Evolutionary conservation across 176 grass and related monocot genomes (phyloP).

Genomic region (Rhynchospora breviuscula): DNA sequence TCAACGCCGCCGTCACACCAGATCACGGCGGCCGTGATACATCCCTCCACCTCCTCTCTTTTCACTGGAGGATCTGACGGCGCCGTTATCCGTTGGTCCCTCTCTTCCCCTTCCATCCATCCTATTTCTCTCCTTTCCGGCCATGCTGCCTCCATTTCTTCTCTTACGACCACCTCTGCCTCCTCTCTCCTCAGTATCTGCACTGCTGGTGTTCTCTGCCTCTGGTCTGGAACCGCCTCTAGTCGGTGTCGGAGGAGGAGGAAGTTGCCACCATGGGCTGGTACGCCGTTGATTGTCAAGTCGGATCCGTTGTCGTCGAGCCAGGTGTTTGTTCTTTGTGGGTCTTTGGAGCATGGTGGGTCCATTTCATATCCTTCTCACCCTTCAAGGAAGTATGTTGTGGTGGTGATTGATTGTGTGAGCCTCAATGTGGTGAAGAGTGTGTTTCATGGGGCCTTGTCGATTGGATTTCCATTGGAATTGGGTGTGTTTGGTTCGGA

Average conservation of each 20-base stretch:
- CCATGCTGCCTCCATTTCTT: slow-evolving; percentile 54
- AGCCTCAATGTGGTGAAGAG: slow-evolving; percentile 60
- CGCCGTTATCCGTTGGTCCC: slow-evolving; percentile 65
- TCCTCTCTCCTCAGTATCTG: slow-evolving; percentile 51
- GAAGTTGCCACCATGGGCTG: slow-evolving; percentile 70
- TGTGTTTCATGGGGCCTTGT: slow-evolving; percentile 54
- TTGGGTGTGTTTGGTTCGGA: slow-evolving; percentile 30
- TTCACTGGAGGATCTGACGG: slow-evolving; percentile 83
- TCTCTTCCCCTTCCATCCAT: slow-evolving; percentile 32
- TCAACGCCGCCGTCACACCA: slow-evolving; percentile 66
- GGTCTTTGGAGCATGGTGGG: slow-evolving; percentile 32
- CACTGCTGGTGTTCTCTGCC: slow-evolving; percentile 57
- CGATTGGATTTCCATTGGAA: slow-evolving; percentile 37
- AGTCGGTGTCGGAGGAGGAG: slow-evolving; percentile 66
- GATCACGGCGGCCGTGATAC: slow-evolving; percentile 40
- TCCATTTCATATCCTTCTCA: slow-evolving; percentile 5
- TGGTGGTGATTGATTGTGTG: slow-evolving; percentile 59
- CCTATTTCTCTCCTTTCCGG: slow-evolving; percentile 72
- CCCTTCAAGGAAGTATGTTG: slow-evolving; percentile 34
- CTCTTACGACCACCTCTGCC: slow-evolving; percentile 29
- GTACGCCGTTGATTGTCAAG: slow-evolving; percentile 48
- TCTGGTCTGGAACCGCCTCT: slow-evolving; percentile 48
- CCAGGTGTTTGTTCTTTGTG: slow-evolving; percentile 60
- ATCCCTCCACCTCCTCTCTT: slow-evolving; percentile 32
- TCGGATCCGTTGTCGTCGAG: slow-evolving; percentile 33